These are phyloP conservation scores for Boeremia exigua DNA, from an alignment of 2,329 filamentous ascomycete genomes.

Conservation along the genomic window DNA sequence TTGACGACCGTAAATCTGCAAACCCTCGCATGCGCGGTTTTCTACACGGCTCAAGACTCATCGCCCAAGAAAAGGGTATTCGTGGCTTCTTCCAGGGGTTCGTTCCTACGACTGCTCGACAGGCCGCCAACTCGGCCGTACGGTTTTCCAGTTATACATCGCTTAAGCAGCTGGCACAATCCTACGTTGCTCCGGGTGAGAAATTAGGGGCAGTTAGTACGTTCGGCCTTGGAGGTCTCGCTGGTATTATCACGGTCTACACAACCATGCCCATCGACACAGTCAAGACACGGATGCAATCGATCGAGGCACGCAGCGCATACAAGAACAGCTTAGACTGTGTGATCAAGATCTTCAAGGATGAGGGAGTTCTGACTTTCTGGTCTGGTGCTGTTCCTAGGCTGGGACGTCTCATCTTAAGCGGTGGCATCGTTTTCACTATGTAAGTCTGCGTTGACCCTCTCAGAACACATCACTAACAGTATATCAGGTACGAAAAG, in stretches of 20 bases:
- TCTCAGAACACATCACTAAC: slow-evolving; percentile 12
- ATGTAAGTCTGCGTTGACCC: slow-evolving; percentile 63
- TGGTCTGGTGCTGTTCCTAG: slow-evolving; percentile 93
- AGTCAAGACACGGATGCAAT: slow-evolving; percentile 97
- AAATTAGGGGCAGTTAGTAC: slow-evolving; percentile 88
- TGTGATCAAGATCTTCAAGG: slow-evolving; percentile 79
- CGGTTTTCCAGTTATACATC: slow-evolving; percentile 91
- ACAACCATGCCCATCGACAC: slow-evolving; percentile 80
- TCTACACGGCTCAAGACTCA: slow-evolving; percentile 85
- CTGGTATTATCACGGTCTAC: slow-evolving; percentile 88
- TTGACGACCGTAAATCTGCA: slow-evolving; percentile 88
- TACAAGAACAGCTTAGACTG: slow-evolving; percentile 92
- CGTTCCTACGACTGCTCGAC: slow-evolving; percentile 89
- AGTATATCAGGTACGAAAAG: slow-evolving; percentile 75
- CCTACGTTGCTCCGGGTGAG: slow-evolving; percentile 91
- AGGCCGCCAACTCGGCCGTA: slow-evolving; percentile 92
- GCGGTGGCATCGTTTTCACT: slow-evolving; percentile 96
- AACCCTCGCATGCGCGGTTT: slow-evolving; percentile 91
- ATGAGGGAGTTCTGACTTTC: slow-evolving; percentile 88
- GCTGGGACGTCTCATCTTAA: slow-evolving; percentile 82
- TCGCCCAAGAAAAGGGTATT: slow-evolving; percentile 84
- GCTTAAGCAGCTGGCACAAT: slow-evolving; percentile 87
- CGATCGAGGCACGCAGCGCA: slow-evolving; percentile 77
- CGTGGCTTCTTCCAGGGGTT: slow-evolving; percentile 97
- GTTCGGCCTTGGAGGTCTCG: slow-evolving; percentile 87